Evolutionary conservation across 2,329 filamentous ascomycete species (phyloP).

Genomic region (Cladosporium sp.): DNA sequence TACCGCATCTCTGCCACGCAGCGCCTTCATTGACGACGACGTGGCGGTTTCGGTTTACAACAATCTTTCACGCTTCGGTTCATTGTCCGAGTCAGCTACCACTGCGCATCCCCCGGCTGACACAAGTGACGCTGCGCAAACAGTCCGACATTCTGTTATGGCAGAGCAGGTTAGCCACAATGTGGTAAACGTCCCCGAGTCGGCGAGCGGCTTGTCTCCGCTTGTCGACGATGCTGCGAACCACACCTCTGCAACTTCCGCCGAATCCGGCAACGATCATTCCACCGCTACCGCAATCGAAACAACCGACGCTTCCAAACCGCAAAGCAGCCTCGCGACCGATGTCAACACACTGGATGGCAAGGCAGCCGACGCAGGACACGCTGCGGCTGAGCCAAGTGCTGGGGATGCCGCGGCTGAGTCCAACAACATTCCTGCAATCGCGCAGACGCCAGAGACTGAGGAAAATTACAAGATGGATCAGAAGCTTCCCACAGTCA

Average conservation of each 20-base stretch:
- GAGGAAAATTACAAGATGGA: conserved; percentile 9
- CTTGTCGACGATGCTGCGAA: conserved; percentile 61
- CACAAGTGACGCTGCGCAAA: conserved; percentile 10
- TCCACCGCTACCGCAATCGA: conserved; percentile 36
- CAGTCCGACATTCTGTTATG: conserved; percentile 54
- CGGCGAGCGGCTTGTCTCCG: conserved; percentile 56
- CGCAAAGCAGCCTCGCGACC: conserved; percentile 15
- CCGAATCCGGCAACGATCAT: conserved; percentile 45
- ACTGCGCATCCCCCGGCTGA: conserved; percentile 9
- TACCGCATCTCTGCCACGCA: too few relatives aligned
- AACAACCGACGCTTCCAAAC: conserved; percentile 21
- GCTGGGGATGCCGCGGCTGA: conserved; percentile 26
- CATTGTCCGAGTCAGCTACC: conserved; percentile 11
- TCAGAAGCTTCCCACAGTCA: conserved; percentile 1
- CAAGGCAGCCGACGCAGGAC: conserved; percentile 12
- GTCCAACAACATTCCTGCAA: conserved; percentile 12
- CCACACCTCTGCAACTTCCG: conserved; percentile 50
- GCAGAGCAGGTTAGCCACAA: conserved; percentile 65
- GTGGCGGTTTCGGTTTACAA: too few relatives aligned
- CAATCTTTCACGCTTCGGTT: conserved; percentile 2
- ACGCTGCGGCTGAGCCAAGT: conserved; percentile 28
- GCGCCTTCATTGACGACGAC: too few relatives aligned
- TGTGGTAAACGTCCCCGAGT: conserved; percentile 68
- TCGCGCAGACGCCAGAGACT: conserved; percentile 3
- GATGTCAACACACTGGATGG: conserved; percentile 2